These are phyloP conservation scores for Ramalina peruviana DNA, from an alignment of 495 filamentous ascomycete genomes.

Conservation along the genomic window DNA sequence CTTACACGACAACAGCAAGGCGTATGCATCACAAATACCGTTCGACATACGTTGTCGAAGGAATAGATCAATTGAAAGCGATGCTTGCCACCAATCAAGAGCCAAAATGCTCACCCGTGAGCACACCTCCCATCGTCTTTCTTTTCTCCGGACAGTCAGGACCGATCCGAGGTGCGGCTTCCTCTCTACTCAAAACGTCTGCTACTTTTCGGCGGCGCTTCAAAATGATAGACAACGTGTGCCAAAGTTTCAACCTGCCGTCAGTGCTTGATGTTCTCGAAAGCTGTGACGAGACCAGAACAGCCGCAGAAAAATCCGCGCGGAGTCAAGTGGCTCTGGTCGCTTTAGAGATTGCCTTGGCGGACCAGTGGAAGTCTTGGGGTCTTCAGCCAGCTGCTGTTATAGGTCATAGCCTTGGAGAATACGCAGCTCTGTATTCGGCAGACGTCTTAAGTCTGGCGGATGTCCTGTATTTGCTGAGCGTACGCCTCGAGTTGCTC, in stretches of 20 bases:
- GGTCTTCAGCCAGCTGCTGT: slow-evolving; percentile 53
- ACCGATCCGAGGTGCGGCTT: slow-evolving; percentile 21
- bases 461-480: slow-evolving; percentile 23
- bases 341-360: slow-evolving; percentile 55
- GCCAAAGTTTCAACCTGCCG: slow-evolving; percentile 31
- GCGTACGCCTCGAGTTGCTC: too few species aligned
- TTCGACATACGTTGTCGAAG: slow-evolving; percentile 6
- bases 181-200: slow-evolving; percentile 16
- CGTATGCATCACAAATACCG: slow-evolving; percentile 53
- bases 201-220: slow-evolving; percentile 34
- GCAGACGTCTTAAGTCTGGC: slow-evolving; percentile 25
- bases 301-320: slow-evolving; percentile 14
- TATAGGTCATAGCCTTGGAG: slow-evolving; percentile 35
- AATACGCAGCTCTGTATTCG: slow-evolving; percentile 28
- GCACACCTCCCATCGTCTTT: slow-evolving; percentile 51
- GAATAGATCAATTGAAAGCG: slow-evolving; percentile 5
- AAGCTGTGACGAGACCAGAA: slow-evolving; percentile 15
- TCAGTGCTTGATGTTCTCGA: slow-evolving; percentile 19
- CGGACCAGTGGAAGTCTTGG: slow-evolving; percentile 52
- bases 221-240: slow-evolving; percentile 34
- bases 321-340: slow-evolving; percentile 4
- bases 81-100: slow-evolving; percentile 3
- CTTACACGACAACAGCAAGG: slow-evolving; percentile 60
- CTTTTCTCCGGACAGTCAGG: slow-evolving; percentile 29
- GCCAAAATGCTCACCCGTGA: slow-evolving; percentile 24